Percentiles rank a stretch among this genome's conserved stretches.
These are phyloP conservation scores for Anthoceros angustus DNA, from an alignment of 225 moss, liverwort and hornwort species.

Conservation along the genomic window DNA sequence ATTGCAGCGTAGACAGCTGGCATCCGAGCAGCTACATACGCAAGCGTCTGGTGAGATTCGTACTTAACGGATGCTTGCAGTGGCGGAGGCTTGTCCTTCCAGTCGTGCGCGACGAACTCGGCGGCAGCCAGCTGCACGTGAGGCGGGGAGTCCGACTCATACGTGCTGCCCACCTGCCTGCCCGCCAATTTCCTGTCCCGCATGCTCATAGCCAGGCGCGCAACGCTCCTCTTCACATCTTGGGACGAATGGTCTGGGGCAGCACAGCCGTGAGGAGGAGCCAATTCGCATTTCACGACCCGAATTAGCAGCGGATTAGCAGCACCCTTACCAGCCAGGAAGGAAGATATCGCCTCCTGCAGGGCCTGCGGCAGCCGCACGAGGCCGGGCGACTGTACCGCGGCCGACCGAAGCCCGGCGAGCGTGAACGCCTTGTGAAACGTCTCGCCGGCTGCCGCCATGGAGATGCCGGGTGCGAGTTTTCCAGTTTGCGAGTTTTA, in stretches of 20 bases:
- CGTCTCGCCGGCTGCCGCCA: no score
- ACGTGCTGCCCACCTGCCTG: slow-evolving; percentile 7
- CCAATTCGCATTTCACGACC: no score
- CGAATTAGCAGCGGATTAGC: no score
- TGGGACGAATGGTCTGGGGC: slow-evolving; percentile 48
- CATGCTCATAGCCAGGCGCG: slow-evolving; percentile 44
- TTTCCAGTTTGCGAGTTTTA: no score
- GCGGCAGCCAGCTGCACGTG: slow-evolving; percentile 63
- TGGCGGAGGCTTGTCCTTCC: slow-evolving; percentile 23
- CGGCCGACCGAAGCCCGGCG: slow-evolving; percentile 36
- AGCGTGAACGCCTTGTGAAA: slow-evolving; percentile 15
- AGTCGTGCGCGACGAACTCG: slow-evolving; percentile 35
- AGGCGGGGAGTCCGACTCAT: slow-evolving; percentile 33
- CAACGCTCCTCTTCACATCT: slow-evolving; percentile 78
- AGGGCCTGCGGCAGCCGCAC: slow-evolving; percentile 29
- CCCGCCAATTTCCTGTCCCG: slow-evolving; percentile 30
- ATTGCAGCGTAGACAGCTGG: slow-evolving; percentile 81
- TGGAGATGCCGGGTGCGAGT: no score
- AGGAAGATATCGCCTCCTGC: slow-evolving; percentile 30
- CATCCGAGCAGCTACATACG: slow-evolving; percentile 93
- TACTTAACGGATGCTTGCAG: slow-evolving; percentile 36
- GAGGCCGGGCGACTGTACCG: slow-evolving; percentile 29
- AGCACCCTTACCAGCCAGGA: slow-evolving; percentile 18
- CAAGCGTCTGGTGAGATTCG: slow-evolving; percentile 55
- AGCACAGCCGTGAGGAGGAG: not conserved